phyloP scores from a whole-genome alignment of 768 basidiomycete species.

The Rhizopogon vulgaris region DNA sequence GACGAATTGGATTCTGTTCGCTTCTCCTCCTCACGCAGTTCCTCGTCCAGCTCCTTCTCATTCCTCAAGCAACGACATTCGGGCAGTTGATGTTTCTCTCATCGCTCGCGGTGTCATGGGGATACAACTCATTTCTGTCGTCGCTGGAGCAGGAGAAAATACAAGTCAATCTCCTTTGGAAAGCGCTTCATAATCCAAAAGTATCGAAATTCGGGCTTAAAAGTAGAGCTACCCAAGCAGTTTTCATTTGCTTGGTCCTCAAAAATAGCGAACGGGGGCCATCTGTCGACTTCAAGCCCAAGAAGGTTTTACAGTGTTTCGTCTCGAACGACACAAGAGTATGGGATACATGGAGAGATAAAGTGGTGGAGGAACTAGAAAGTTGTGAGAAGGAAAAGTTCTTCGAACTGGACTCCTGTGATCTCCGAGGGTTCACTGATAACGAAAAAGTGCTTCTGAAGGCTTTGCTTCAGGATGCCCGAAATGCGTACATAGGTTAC shows the following conservation, averaged over 20 bases:
- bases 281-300: slow-evolving; percentile 2
- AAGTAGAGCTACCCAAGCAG: slow-evolving; percentile 7
- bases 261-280: slow-evolving; percentile 6
- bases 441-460: background rate
- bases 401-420: background rate
- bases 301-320: slow-evolving; percentile 8
- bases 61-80: slow-evolving; percentile 28
- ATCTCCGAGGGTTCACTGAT: background rate
- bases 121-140: slow-evolving; percentile 29
- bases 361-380: slow-evolving; percentile 14
- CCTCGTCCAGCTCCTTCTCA: slow-evolving; percentile 28
- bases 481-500: background rate
- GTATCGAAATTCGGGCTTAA: slow-evolving; percentile 16
- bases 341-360: slow-evolving; percentile 22
- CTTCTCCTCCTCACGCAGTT: slow-evolving; percentile 28
- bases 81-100: slow-evolving; percentile 30
- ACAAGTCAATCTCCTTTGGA: slow-evolving; percentile 14
- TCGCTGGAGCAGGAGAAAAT: slow-evolving; percentile 31
- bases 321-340: slow-evolving; percentile 23
- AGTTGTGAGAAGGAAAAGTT: slow-evolving; percentile 4
- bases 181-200: slow-evolving; percentile 8
- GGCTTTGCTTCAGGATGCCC: background rate
- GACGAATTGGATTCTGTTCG: slow-evolving; percentile 21
- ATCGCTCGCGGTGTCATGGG: slow-evolving; percentile 28
- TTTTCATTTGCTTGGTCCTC: slow-evolving; percentile 19